These are phyloP conservation scores for Aspergillus saccharolyticus DNA, from an alignment of 495 filamentous ascomycete genomes.

Conservation along the genomic window DNA sequence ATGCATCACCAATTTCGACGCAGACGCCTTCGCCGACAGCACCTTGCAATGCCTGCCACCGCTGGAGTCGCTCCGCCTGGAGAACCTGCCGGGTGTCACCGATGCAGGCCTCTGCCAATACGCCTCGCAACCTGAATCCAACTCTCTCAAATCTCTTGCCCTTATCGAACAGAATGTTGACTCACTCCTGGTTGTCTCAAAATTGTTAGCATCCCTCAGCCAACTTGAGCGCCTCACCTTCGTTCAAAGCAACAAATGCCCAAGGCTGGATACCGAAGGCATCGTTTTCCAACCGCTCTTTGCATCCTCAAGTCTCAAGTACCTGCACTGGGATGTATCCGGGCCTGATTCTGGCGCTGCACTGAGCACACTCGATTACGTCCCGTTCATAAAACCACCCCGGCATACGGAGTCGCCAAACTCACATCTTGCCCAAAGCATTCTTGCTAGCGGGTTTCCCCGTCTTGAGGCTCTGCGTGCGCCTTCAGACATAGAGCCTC, in stretches of 20 bases:
- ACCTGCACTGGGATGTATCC: slow-evolving; percentile 79
- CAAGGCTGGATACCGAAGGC: slow-evolving; percentile 51
- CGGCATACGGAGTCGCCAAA: slow-evolving; percentile 52
- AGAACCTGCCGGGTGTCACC: slow-evolving; percentile 71
- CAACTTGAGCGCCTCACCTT: slow-evolving; percentile 63
- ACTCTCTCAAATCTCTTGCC: slow-evolving; percentile 53
- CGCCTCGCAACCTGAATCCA: slow-evolving; percentile 52
- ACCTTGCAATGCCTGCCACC: slow-evolving; percentile 65
- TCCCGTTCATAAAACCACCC: slow-evolving; percentile 34
- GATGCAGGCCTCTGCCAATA: slow-evolving; percentile 71
- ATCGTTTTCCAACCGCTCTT: slow-evolving; percentile 66
- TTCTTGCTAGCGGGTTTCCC: slow-evolving; percentile 66
- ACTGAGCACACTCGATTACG: slow-evolving; percentile 36
- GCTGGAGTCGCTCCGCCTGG: slow-evolving; percentile 68
- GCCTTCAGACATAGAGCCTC: slow-evolving; percentile 64
- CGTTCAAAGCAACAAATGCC: slow-evolving; percentile 58
- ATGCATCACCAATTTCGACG: slow-evolving; percentile 67
- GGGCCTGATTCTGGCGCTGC: slow-evolving; percentile 38
- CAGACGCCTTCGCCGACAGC: slow-evolving; percentile 66
- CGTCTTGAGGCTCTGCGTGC: slow-evolving; percentile 61
- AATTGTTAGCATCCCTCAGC: slow-evolving; percentile 63
- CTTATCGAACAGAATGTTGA: slow-evolving; percentile 62
- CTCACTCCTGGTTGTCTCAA: slow-evolving; percentile 65
- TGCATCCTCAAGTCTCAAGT: slow-evolving; percentile 59
- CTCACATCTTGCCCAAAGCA: slow-evolving; percentile 66